Evolutionary conservation across 116 monocot genomes (phyloP), one percentile per base, ranked within the genome.

Genomic region (Trichopus zeylanicus): DNA sequence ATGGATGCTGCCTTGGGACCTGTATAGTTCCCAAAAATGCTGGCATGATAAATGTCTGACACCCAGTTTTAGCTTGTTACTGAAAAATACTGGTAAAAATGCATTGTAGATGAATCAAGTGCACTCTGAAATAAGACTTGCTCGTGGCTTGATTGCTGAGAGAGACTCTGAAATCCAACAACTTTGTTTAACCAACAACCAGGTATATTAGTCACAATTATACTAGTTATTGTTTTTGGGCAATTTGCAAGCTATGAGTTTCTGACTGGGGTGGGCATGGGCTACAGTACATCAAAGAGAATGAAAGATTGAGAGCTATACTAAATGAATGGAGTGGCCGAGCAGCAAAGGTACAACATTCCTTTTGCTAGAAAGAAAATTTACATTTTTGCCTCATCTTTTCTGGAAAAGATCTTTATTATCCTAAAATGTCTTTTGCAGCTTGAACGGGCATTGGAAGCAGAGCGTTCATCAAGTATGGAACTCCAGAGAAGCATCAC

Each of bases 261-360:
- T n/a, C 27, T 26, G 24, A 19, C 22, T 31, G 57, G 0, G 4
- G 24, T 12, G n/a, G 26, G 25, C 15, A 8, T 8, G 23, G 19
- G 5, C 16, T 67, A 55, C 71, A 98, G 97, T 98, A 98, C 72
- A 66, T 98, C 16, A 84, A 91, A 75, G 97, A 98, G 66, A 91
- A 98, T 65, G 91, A 98, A 70, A 91, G 97, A 64, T 60, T 98
- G 11, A 84, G 91, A 87, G 91, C 73, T 21, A 98, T 98, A 68
- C 72, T 98, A 49, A 72, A 79, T 30, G 97, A 98, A 80, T 98
- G 97, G 97, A 98, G 97, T 58, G 75, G 85, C 70, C 66, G 91
- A 77, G 84, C 91, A 53, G 97, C 97, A 8, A 91, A 98, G 97
- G 97, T 98, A 77, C 55, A 12, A 29, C 0, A n/a, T n/a, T n/a